Conservation (phyloP, 176 grass and related monocot genomes). For the Oryza meridionalis region DNA sequence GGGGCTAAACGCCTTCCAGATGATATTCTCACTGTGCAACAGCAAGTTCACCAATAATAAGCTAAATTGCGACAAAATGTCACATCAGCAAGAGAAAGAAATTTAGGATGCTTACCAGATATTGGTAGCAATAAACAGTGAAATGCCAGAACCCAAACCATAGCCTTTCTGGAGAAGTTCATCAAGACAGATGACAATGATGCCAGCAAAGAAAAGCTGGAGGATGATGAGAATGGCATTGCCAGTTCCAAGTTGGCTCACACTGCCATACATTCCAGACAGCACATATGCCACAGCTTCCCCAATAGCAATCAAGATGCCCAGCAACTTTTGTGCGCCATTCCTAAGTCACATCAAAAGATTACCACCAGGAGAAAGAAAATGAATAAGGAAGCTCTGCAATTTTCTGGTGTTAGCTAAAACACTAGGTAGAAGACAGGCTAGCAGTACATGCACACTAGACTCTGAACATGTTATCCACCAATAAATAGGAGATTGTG, state of each 20-base stretch:
- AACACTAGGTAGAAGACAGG: background rate
- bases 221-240: conserved; percentile 98
- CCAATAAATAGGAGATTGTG: background rate
- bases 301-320: conserved; percentile 89
- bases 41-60: conserved; percentile 12
- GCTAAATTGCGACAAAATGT: conserved; percentile 4
- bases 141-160: conserved; percentile 93
- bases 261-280: conserved; percentile 94
- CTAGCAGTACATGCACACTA: background rate
- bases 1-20: conserved; percentile 98
- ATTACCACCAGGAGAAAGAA: background rate
- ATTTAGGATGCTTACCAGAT: conserved; percentile 62
- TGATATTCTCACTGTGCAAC: conserved; percentile 79
- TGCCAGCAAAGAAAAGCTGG: conserved; percentile 97
- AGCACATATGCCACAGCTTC: conserved; percentile 94
- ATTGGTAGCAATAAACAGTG: conserved; percentile 94
- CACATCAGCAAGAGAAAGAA: conserved; percentile 5
- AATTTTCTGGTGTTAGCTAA: too few species aligned
- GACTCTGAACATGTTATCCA: background rate
- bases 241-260: conserved; percentile 88
- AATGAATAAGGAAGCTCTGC: background rate
- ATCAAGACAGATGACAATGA: conserved; percentile 95
- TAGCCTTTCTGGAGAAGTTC: conserved; percentile 97
- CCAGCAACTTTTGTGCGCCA: conserved; percentile 88
- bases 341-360: conserved; percentile 58